A percentile compares a stretch with the other conserved stretches of the same genome.
phyloP scores from a whole-genome alignment of 208 protist genomes.

The Kentomonas sorsogonicus region DNA sequence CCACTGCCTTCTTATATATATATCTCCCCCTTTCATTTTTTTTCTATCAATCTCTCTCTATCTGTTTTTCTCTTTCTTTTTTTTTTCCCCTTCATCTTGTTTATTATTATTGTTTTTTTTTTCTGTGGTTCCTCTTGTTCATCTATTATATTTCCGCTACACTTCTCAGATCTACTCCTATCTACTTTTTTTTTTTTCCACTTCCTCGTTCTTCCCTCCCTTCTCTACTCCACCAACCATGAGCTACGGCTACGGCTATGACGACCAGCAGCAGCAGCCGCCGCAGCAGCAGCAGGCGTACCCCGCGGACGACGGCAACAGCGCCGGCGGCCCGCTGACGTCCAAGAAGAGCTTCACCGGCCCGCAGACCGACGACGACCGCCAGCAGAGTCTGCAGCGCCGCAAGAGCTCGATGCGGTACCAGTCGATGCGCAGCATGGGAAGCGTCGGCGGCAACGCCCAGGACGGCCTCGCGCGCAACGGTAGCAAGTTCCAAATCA shows the following conservation, averaged over 20 bases:
- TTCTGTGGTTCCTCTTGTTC: not conserved
- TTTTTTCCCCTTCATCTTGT: not conserved
- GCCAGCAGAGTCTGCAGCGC: constrained; percentile 19
- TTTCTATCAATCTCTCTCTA: not conserved
- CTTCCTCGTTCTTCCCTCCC: constrained; percentile 2
- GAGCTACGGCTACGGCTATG: constrained; percentile 16
- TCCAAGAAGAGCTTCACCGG: constrained; percentile 37
- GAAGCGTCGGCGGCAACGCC: constrained; percentile 15
- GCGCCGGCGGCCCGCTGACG: constrained; percentile 6
- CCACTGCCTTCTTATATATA: too few relatives aligned
- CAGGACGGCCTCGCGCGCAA: constrained; percentile 29
- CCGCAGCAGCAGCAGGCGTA: constrained; percentile 16
- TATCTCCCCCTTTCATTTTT: too few relatives aligned
- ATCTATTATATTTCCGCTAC: not conserved
- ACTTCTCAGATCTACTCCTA: constrained; percentile 2
- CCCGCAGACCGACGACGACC: constrained; percentile 19
- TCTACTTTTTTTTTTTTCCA: not conserved
- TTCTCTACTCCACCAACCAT: constrained; percentile 7
- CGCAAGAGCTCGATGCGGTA: constrained; percentile 19
- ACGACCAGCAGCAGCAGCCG: constrained; percentile 9
- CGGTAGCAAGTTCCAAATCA: constrained; percentile 38
- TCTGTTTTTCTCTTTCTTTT: not conserved
- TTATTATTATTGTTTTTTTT: constrained; percentile 9
- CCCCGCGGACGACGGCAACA: constrained; percentile 1
- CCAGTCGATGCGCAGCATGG: constrained; percentile 3